Base-by-base conservation (phyloP, 768 basidiomycete species). In the Russula emetica region DNA sequence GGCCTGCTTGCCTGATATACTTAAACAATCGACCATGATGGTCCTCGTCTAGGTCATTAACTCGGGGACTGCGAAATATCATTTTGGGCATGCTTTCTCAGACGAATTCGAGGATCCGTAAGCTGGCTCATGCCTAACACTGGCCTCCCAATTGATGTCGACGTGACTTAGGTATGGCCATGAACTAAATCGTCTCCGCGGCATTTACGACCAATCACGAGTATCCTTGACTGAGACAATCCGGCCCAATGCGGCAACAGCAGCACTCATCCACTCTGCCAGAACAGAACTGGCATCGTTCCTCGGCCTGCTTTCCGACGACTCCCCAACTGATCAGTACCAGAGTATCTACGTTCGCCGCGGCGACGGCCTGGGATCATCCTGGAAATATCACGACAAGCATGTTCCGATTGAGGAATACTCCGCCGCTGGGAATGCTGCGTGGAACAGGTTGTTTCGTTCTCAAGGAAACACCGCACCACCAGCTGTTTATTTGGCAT, bases 71-170 rank as follows among this genome's bases (percentile, higher is more conserved):
- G 83, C 86, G 5, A 83, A 80, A 65, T 87, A 79, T 67, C 87
- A 89, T 69, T 76, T 89, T 32, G 80, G 82, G 4, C 79, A 84
- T 68, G 72, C 63, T 3, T 90, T 84, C 70, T 73, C 69, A 10
- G 79, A 87, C 22, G 74, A 80, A 52, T 89, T 84, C 68, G 83
- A 87, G 70, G 77, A 90, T 69, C 72, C 85, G 86, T 89, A 72
- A 53, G 85, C 78, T 18, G 55, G 50, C 24, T 55, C 11, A 40
- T 49, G 9, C 51, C 44, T 36, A 45, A 55, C 47, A 42, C 55
- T 50, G 52, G 45, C 47, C 50, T 28, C 32, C 7, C 11, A 34
- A 7, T 22, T 11, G 24, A 44, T 62, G 51, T 56, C 30, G 22
- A 13, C 32, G 16, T 64, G 24, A 2, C 59, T 64, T 61, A 87